A percentile compares a stretch with the other conserved stretches of the same genome.
Conservation (phyloP, 805 yeast species). For the Barnettozyma botsteinii region DNA sequence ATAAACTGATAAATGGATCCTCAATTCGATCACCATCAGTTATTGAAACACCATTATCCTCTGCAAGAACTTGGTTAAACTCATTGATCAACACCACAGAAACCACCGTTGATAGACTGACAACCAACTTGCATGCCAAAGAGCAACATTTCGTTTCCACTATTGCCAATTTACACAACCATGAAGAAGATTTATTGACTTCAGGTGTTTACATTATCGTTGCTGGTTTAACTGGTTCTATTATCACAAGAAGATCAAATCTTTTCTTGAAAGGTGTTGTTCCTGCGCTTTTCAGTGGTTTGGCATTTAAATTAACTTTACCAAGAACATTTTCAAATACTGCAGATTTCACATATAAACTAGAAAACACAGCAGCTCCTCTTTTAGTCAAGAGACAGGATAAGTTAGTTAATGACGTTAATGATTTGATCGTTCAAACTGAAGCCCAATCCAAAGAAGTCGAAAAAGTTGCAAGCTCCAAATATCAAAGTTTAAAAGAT, state of each 20-base stretch:
- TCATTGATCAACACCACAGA: conserved; percentile 25
- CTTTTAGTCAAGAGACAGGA: conserved; percentile 59
- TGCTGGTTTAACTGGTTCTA: conserved; percentile 67
- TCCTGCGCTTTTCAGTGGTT: conserved; percentile 57
- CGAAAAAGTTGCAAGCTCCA: conserved; percentile 30
- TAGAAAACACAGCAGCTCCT: conserved; percentile 59
- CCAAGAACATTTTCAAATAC: conserved; percentile 70
- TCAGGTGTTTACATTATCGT: conserved; percentile 62
- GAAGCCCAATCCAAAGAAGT: conserved; percentile 25
- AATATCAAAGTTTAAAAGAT: conserved; percentile 20
- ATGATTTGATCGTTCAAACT: conserved; percentile 37
- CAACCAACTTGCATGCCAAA: conserved; percentile 44
- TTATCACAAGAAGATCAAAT: conserved; percentile 63
- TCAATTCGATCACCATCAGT: conserved; percentile 46
- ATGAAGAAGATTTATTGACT: conserved; percentile 65
- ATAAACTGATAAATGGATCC: conserved; percentile 47
- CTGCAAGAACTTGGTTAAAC: conserved; percentile 38
- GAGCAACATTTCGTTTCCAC: conserved; percentile 64
- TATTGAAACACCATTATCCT: conserved; percentile 43
- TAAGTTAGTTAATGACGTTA: conserved; percentile 40
- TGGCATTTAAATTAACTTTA: conserved; percentile 61
- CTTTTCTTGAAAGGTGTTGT: conserved; percentile 45
- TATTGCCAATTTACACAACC: conserved; percentile 56
- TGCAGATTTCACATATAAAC: conserved; percentile 47
- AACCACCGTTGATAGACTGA: conserved; percentile 38